Evolutionary conservation across 306 rosid genomes (phyloP).

Genomic region (Boehmeria nivea): DNA sequence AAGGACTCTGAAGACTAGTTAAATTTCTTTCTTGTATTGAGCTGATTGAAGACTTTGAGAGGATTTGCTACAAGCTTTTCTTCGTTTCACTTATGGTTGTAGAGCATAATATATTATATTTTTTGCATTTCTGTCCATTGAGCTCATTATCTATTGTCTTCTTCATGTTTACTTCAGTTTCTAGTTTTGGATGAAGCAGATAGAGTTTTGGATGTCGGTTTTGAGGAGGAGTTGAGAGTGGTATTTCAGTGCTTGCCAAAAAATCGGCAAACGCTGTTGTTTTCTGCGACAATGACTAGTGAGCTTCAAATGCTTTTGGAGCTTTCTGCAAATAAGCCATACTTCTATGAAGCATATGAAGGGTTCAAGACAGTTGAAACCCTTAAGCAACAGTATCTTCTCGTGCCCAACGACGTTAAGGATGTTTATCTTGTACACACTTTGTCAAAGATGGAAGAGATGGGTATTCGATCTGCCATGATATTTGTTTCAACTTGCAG

Average conservation of each 20-base stretch:
- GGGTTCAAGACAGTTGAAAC: constrained; percentile 77
- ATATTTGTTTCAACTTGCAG: constrained; percentile 74
- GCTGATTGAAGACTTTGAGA: no score
- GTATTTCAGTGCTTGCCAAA: constrained; percentile 76
- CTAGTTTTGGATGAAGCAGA: constrained; percentile 96
- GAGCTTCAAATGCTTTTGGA: constrained; percentile 56
- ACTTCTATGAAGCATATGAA: constrained; percentile 72
- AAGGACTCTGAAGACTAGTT: no score
- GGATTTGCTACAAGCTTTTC: no score
- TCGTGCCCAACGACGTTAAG: constrained; percentile 62
- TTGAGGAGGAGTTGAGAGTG: constrained; percentile 73
- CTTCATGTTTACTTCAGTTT: constrained; percentile 41
- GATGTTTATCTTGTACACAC: constrained; percentile 70
- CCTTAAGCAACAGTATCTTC: constrained; percentile 60
- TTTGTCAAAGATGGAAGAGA: constrained; percentile 68
- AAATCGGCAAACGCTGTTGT: constrained; percentile 69
- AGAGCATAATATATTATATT: no score
- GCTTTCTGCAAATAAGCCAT: constrained; percentile 65
- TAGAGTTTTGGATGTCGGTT: constrained; percentile 71
- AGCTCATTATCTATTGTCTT: background rate
- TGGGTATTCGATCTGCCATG: constrained; percentile 72
- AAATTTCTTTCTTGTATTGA: no score
- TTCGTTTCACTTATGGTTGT: no score
- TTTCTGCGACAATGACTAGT: constrained; percentile 77
- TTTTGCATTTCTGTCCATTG: background rate